Evolutionary conservation across 768 basidiomycete species (phyloP), one percentile per base, ranked within the genome.

Genomic region (Lanmaoa rubissima): DNA sequence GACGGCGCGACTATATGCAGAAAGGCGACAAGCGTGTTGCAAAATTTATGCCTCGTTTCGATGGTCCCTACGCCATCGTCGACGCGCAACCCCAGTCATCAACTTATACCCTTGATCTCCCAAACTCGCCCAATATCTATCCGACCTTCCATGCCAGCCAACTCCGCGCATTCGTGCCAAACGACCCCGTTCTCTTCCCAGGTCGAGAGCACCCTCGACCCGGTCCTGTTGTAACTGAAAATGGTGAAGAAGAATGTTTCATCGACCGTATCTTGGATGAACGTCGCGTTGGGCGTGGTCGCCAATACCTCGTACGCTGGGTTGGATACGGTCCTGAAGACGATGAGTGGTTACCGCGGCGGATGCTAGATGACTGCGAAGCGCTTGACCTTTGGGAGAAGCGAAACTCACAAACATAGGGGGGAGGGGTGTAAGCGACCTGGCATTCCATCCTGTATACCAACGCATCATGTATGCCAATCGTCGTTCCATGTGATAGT

Each of bases 1-100:
- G 66, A 0, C 35, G 62, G 38, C 40, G n/a, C n/a, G n/a, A n/a
- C n/a, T n/a, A n/a, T n/a, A n/a, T n/a, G n/a, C n/a, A n/a, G n/a
- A n/a, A n/a, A 0, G 0, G 31, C 34, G 11, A 69, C 2, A 64
- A 68, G 5, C 61, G 68, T 0, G 74, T 74, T 0, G 75, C 74
- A 0, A 81, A 81, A 48, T 78, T 79, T 51, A 74, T 81, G 66
- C 74, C 76, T 0, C 53, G 64, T 0, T 74, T 47, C 17, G 73
- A 79, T 50, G 67, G 75, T 0, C 72, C 67, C 0, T 74, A 64
- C 48, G 44, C 5, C 0, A 55, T 80, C 3, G 36, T 60, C 0
- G 45, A 57, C 0, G 64, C 66, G 0, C 45, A 69, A n/a, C 36
- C n/a, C n/a, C n/a, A n/a, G n/a, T n/a, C 45, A 0, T 51, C 52